Conservation (phyloP, 352 stramenopile genomes). For the Globisporangium middletonii region DNA sequence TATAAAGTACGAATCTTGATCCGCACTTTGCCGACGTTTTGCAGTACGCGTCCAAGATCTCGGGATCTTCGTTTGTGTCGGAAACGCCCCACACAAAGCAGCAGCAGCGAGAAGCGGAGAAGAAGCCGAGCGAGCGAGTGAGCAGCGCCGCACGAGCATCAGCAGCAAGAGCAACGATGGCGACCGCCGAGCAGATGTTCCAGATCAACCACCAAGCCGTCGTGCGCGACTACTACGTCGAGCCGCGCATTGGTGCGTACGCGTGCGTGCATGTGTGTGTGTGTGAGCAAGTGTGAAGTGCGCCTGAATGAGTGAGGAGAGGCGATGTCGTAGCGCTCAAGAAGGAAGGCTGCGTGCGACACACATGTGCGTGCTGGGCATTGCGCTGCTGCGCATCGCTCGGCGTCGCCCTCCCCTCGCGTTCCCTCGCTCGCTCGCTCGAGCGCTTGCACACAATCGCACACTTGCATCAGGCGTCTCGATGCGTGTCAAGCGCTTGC, state of each 20-base stretch:
- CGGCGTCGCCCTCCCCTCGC: background rate
- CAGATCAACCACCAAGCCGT: conserved; percentile 70
- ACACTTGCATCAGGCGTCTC: background rate
- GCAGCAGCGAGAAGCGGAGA: background rate
- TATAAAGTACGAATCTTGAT: background rate
- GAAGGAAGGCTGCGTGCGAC: background rate
- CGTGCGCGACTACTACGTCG: conserved; percentile 84
- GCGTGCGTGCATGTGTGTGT: background rate
- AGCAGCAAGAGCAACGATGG: conserved; percentile 21
- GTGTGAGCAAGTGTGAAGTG: background rate
- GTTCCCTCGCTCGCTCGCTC: background rate
- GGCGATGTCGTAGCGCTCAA: background rate
- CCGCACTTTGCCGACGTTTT: background rate
- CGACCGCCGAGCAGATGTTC: conserved; percentile 67
- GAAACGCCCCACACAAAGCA: background rate
- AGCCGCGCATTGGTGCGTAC: conserved; percentile 69
- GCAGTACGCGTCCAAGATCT: background rate
- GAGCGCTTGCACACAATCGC: background rate
- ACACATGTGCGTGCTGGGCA: background rate
- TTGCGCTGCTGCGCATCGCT: background rate
- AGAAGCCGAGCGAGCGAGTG: background rate
- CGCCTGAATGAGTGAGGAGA: background rate
- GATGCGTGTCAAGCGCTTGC: background rate
- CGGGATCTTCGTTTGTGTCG: background rate
- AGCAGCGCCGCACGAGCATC: background rate